Evolutionary conservation across 352 stramenopile species (phyloP).

Genomic region (Hyaloperonospora arabidopsidis): DNA sequence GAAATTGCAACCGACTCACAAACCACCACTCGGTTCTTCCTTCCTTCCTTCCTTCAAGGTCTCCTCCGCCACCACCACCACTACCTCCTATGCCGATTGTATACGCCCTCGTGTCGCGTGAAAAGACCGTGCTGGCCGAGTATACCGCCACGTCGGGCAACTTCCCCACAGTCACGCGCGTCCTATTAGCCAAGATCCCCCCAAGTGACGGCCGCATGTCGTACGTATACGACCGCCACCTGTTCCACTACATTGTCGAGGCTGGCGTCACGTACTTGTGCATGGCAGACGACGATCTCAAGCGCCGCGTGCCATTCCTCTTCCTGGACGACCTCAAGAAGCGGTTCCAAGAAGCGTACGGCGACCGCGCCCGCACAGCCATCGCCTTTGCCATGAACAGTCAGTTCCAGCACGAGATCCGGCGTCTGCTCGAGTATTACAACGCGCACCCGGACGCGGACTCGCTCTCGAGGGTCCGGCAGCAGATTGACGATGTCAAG

Average conservation of each 20-base stretch:
- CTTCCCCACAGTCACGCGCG: constrained; percentile 96
- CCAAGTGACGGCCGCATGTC: constrained; percentile 91
- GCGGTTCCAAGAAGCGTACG: constrained; percentile 82
- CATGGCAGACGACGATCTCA: constrained; percentile 94
- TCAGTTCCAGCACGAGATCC: constrained; percentile 92
- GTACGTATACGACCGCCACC: constrained; percentile 95
- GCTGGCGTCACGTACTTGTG: constrained; percentile 95
- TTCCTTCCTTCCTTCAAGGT: too few species aligned
- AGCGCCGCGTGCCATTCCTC: constrained; percentile 94
- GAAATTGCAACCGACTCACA: too few species aligned
- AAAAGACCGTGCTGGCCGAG: constrained; percentile 97
- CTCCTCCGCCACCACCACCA: too few species aligned
- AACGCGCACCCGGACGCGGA: constrained; percentile 87
- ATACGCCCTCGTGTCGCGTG: constrained; percentile 94
- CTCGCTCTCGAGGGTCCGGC: constrained; percentile 88
- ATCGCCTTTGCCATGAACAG: constrained; percentile 98
- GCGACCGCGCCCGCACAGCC: constrained; percentile 71
- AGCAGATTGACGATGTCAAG: constrained; percentile 97
- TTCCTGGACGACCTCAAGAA: constrained; percentile 97
- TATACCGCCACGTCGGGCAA: constrained; percentile 95
- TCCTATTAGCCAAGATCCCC: constrained; percentile 96
- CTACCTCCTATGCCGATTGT: constrained; percentile 53
- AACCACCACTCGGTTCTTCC: too few species aligned
- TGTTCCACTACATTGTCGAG: constrained; percentile 96
- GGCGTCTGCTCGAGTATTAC: constrained; percentile 83